Conservation (phyloP, 1,284 basidiomycete genomes). For the Naganishia sp. region DNA sequence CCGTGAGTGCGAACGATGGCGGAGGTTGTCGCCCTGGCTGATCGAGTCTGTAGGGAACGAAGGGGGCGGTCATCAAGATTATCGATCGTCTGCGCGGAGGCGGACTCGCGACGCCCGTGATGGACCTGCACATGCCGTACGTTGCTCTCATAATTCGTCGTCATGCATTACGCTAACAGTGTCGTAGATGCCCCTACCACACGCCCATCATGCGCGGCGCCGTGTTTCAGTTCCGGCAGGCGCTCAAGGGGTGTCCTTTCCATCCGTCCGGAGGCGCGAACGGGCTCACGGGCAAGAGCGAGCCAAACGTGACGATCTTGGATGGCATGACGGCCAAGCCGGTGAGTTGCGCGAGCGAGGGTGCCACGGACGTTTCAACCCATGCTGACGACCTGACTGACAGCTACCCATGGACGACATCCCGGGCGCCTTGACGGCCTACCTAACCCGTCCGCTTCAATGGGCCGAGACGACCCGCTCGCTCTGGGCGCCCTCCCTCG, state of each 20-base stretch:
- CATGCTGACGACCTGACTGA: neutral
- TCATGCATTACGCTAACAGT: neutral
- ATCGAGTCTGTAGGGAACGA: slow-evolving; percentile 43
- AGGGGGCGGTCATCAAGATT: slow-evolving; percentile 47
- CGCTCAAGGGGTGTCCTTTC: slow-evolving; percentile 45
- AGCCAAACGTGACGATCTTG: slow-evolving; percentile 41
- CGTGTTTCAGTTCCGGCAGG: slow-evolving; percentile 44
- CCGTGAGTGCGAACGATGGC: slow-evolving; percentile 38
- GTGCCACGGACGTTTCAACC: neutral
- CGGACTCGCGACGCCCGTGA: slow-evolving; percentile 52
- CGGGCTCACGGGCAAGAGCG: slow-evolving; percentile 34
- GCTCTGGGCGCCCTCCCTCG: slow-evolving; percentile 40
- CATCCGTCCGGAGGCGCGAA: slow-evolving; percentile 25
- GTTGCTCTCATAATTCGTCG: slow-evolving; percentile 26
- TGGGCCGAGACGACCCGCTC: slow-evolving; percentile 52
- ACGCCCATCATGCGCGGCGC: slow-evolving; percentile 52
- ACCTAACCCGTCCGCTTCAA: slow-evolving; percentile 48
- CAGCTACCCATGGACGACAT: slow-evolving; percentile 39
- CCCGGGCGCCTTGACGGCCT: slow-evolving; percentile 43
- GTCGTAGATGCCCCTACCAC: slow-evolving; percentile 46
- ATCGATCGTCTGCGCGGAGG: slow-evolving; percentile 48
- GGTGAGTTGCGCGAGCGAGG: slow-evolving; percentile 34
- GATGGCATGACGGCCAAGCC: slow-evolving; percentile 50
- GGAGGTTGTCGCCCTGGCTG: neutral
- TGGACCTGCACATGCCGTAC: slow-evolving; percentile 52